Percentiles rank a stretch among this genome's conserved stretches.
These are phyloP conservation scores for Aspergillus arachidicola DNA, from an alignment of 2,329 filamentous ascomycete genomes.

Conservation along the genomic window DNA sequence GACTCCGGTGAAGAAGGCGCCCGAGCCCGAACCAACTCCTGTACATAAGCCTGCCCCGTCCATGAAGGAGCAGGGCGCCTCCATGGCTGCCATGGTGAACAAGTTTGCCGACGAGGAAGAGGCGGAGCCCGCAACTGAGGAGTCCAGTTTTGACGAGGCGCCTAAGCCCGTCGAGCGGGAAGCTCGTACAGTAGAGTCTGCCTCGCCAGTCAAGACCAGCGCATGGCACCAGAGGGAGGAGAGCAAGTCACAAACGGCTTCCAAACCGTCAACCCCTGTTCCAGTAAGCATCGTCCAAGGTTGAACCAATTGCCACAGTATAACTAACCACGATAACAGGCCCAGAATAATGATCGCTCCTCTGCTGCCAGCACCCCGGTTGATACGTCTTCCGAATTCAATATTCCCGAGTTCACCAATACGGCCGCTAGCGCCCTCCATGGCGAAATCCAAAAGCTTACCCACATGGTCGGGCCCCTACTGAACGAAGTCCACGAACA, in stretches of 20 bases:
- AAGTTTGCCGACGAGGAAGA: slow-evolving; percentile 82
- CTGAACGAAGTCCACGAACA: slow-evolving; percentile 72
- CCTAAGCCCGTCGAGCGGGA: slow-evolving; percentile 71
- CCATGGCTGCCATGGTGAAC: slow-evolving; percentile 80
- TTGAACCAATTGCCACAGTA: background rate
- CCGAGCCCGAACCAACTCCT: slow-evolving; percentile 37
- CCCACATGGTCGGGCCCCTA: background rate
- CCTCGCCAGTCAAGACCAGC: slow-evolving; percentile 32
- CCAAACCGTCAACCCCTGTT: slow-evolving; percentile 26
- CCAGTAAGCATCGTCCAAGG: slow-evolving; percentile 21
- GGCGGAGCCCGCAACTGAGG: slow-evolving; percentile 59
- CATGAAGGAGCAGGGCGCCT: slow-evolving; percentile 82
- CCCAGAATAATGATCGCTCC: slow-evolving; percentile 22
- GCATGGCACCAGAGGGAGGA: slow-evolving; percentile 34
- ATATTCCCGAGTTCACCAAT: slow-evolving; percentile 30
- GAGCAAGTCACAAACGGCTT: slow-evolving; percentile 27
- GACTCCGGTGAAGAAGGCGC: slow-evolving; percentile 25
- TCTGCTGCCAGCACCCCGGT: slow-evolving; percentile 39
- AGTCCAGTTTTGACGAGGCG: slow-evolving; percentile 85
- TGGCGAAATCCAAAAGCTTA: slow-evolving; percentile 8
- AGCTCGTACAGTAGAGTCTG: slow-evolving; percentile 31
- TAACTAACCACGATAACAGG: background rate
- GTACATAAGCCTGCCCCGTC: slow-evolving; percentile 61
- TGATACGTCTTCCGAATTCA: slow-evolving; percentile 24
- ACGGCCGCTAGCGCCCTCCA: slow-evolving; percentile 58